Conservation (phyloP, 2,329 filamentous ascomycete genomes). For the Aspergillus alliaceus region DNA sequence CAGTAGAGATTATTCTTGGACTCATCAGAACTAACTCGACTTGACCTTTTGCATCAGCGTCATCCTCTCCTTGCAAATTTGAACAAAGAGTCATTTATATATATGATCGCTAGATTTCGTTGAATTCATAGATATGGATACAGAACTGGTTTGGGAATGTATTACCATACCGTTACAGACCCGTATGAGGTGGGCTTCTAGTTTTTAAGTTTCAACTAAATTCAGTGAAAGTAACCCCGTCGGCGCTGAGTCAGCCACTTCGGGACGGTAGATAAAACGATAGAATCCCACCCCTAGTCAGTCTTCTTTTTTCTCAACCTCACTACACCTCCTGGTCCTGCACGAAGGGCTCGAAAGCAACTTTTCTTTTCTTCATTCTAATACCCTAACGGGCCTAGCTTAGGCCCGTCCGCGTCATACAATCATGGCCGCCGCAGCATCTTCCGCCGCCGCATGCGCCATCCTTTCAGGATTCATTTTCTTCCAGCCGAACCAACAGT, state of each 20-base stretch:
- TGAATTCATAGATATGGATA: neutral
- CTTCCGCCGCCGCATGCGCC: neutral
- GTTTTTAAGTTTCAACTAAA: neutral
- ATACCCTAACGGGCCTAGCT: constrained; percentile 5
- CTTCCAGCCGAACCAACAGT: constrained; percentile 1
- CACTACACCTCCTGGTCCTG: neutral
- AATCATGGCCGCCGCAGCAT: constrained; percentile 7
- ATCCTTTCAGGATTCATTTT: neutral
- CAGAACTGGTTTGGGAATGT: neutral
- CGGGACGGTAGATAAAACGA: neutral
- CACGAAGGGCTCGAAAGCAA: neutral
- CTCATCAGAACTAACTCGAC: too few species aligned
- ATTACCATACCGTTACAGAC: neutral
- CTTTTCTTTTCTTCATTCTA: neutral
- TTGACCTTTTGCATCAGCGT: neutral
- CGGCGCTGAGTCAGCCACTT: neutral
- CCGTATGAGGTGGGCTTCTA: neutral
- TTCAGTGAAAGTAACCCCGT: too few species aligned
- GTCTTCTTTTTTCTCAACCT: neutral
- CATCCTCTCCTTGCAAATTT: too few species aligned
- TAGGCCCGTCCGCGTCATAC: constrained; percentile 8
- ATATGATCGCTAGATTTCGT: too few species aligned
- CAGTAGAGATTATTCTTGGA: neutral
- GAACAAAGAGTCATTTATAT: too few species aligned
- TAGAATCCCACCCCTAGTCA: neutral